Conservation (phyloP, 768 basidiomycete species). For the Termitomyces sp. region DNA sequence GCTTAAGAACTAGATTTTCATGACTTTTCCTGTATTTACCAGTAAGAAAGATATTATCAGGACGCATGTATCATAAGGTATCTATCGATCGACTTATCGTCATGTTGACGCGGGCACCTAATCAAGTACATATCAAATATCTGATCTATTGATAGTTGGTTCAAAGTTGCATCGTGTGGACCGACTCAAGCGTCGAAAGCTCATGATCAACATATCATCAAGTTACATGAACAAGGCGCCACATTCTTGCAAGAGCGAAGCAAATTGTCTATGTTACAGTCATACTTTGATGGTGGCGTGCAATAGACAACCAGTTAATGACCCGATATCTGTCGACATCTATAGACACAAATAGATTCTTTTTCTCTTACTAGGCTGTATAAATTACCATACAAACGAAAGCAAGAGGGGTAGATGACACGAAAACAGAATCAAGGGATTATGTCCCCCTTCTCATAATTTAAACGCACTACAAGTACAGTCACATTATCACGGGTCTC, state of each 20-base stretch:
- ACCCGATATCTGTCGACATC: neutral
- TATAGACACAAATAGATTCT: neutral
- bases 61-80: neutral
- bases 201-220: too few relatives aligned
- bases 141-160: too few relatives aligned
- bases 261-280: neutral
- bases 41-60: neutral
- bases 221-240: too few relatives aligned
- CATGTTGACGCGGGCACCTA: too few relatives aligned
- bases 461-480: constrained; percentile 13
- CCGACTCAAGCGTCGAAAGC: too few relatives aligned
- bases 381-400: neutral
- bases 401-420: neutral
- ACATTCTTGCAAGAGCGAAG: too few relatives aligned
- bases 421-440: neutral
- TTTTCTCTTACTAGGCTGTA: neutral
- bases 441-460: neutral
- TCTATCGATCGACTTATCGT: too few relatives aligned
- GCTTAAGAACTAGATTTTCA: neutral
- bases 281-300: neutral
- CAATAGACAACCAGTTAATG: neutral
- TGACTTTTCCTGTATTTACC: neutral
- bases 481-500: constrained; percentile 15
- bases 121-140: too few relatives aligned
- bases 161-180: too few relatives aligned